Conservation (phyloP, 208 protist species). For the Leishmania guyanensis region DNA sequence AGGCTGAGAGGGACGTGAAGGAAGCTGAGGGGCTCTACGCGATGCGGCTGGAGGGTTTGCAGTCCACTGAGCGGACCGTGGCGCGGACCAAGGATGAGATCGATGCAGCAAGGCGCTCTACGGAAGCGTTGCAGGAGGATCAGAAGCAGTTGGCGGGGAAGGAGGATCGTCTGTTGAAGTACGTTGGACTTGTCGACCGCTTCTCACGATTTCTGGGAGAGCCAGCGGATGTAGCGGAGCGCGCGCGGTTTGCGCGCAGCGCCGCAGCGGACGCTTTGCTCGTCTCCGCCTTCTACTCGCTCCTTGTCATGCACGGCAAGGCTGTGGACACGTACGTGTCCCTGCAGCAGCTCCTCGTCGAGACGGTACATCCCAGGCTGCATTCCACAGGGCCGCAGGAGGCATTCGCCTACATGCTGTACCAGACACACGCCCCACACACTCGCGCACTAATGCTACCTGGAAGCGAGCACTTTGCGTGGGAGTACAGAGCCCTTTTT, state of each 20-base stretch:
- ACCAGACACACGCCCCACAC: slow-evolving; percentile 45
- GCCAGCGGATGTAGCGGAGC: slow-evolving; percentile 25
- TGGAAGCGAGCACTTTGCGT: slow-evolving; percentile 17
- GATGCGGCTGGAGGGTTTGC: slow-evolving; percentile 12
- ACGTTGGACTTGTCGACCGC: slow-evolving; percentile 67
- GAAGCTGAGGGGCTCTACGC: slow-evolving; percentile 11
- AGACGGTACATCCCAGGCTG: slow-evolving; percentile 15
- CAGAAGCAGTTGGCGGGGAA: slow-evolving; percentile 29
- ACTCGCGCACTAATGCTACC: slow-evolving; percentile 46
- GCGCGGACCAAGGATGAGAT: slow-evolving; percentile 17
- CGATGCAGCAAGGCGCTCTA: slow-evolving; percentile 22
- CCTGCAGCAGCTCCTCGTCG: slow-evolving; percentile 18
- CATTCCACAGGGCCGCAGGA: slow-evolving; percentile 11
- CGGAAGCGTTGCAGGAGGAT: slow-evolving; percentile 29
- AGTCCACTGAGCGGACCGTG: slow-evolving; percentile 13
- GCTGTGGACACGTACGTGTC: slow-evolving; percentile 2
- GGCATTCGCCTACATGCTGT: slow-evolving; percentile 45
- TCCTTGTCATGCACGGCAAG: slow-evolving; percentile 44
- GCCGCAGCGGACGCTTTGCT: slow-evolving; percentile 66
- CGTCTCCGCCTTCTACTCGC: slow-evolving; percentile 62
- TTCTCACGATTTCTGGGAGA: slow-evolving; percentile 52
- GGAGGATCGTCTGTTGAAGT: slow-evolving; percentile 46
- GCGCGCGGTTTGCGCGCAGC: slow-evolving; percentile 26
- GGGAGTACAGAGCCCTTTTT: slow-evolving; percentile 30
- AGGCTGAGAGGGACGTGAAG: not conserved